Evolutionary conservation across 78 protist genomes (phyloP), one percentile per base, ranked within the genome.

Genomic region (Dictyostelium capitatum): DNA sequence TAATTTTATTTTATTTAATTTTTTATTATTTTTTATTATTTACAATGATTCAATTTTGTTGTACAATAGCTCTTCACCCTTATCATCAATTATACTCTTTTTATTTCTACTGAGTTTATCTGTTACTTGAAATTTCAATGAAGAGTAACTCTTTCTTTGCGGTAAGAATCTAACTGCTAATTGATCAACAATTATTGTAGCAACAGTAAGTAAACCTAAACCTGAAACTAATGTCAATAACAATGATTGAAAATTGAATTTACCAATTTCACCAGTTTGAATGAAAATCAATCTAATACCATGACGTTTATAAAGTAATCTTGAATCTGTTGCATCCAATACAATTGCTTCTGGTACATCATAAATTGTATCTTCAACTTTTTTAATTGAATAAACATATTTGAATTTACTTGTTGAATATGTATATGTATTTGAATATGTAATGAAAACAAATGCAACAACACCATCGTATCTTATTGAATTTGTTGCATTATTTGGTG

Each of bases 261-360:
- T 32, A 37, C 94, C 94, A 12, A 89, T 28, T 30, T 50, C 14
- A 50, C 95, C 95, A 56, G 91, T 83, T 79, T 92, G 95, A n/a
- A 92, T 59, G 50, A 92, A 82, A n/a, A 82, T 30, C 6, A 92
- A 37, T 64, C 69, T 75, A 28, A 92, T 30, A 17, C 91, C 95
- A 47, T 82, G 95, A 41, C 95, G 64, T n/a, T 92, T 47, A 25
- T 72, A 89, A 14, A 57, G 32, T 20, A 28, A 65, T 43, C 94
- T 48, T 9, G 50, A 8, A 17, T 73, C 41, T 10, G 54, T 41
- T 54, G 19, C 57, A 23, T 51, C 65, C 10, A 53, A 28, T 20
- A 57, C 20, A 10, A 89, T 62, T 80, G 83, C 75, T 46, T 89
- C 82, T 17, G 47, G 43, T 25, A 79, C 82, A 37, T 50, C 59